Conservation (phyloP, 1,284 basidiomycete genomes). For the Pisolithus thermaeus region DNA sequence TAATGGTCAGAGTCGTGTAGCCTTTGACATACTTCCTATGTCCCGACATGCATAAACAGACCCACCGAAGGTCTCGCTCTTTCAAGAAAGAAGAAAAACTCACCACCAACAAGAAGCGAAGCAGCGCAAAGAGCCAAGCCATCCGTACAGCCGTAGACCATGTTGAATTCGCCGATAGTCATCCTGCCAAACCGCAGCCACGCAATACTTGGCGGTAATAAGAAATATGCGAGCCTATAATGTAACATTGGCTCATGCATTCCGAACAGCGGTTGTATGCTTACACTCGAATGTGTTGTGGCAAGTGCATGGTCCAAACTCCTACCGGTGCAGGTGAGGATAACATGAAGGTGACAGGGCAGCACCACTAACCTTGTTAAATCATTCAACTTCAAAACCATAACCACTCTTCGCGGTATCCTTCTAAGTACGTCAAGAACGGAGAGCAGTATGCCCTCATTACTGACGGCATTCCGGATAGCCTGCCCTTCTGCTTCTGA, state of each 20-base stretch:
- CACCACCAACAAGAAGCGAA: constrained; percentile 68
- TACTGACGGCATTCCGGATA: constrained; percentile 70
- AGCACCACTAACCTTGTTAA: constrained; percentile 55
- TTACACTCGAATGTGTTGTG: constrained; percentile 70
- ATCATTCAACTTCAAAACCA: constrained; percentile 85
- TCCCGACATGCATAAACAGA: constrained; percentile 7
- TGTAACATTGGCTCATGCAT: constrained; percentile 1
- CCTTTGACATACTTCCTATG: constrained; percentile 53
- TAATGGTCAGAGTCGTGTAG: constrained; percentile 44
- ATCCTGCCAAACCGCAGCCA: constrained; percentile 78
- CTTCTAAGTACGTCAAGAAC: constrained; percentile 82
- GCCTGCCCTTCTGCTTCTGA: constrained; percentile 70
- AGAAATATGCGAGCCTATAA: constrained; percentile 78
- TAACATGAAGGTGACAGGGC: not conserved
- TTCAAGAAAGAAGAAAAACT: constrained; percentile 16
- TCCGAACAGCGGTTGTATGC: constrained; percentile 11
- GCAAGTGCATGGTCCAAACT: constrained; percentile 65
- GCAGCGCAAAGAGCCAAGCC: constrained; percentile 42
- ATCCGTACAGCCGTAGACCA: constrained; percentile 41
- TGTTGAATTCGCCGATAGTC: constrained; percentile 56
- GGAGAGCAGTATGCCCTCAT: constrained; percentile 76
- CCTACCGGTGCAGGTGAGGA: constrained; percentile 30
- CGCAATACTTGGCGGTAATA: constrained; percentile 89
- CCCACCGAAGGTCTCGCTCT: not conserved
- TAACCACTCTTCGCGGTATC: constrained; percentile 80